Evolutionary conservation across 2,329 filamentous ascomycete genomes (phyloP).

Genomic region (Paecilomyces formosus): DNA sequence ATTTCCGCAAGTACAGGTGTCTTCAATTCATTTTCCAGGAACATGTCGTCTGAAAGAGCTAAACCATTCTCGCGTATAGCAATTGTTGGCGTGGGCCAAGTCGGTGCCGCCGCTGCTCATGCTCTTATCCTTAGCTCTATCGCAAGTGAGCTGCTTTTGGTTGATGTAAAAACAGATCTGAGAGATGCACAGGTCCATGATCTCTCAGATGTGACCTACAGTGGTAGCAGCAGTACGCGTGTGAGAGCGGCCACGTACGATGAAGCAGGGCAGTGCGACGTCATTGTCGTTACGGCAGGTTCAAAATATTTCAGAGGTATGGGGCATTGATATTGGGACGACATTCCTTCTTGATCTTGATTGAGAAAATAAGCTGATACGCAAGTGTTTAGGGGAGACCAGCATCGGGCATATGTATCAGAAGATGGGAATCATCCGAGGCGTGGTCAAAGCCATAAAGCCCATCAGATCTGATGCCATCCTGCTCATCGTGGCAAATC

Average conservation of each 20-base stretch:
- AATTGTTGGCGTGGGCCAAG: slow-evolving; percentile 39
- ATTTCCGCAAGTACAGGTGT: not conserved
- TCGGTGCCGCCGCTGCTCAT: slow-evolving; percentile 40
- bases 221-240: slow-evolving; percentile 31
- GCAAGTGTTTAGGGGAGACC: slow-evolving; percentile 29
- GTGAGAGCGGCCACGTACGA: slow-evolving; percentile 38
- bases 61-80: slow-evolving; percentile 28
- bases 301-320: slow-evolving; percentile 41
- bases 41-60: not conserved
- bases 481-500: slow-evolving; percentile 47
- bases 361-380: not conserved
- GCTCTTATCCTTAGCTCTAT: slow-evolving; percentile 46
- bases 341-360: too few species aligned
- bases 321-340: not conserved
- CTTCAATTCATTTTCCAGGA: not conserved
- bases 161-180: slow-evolving; percentile 39
- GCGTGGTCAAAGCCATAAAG: slow-evolving; percentile 42
- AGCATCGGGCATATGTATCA: slow-evolving; percentile 40
- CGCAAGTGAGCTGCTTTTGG: slow-evolving; percentile 45
- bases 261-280: slow-evolving; percentile 48
- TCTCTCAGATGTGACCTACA: slow-evolving; percentile 39
- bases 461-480: slow-evolving; percentile 43
- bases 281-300: slow-evolving; percentile 49
- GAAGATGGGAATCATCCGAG: slow-evolving; percentile 36
- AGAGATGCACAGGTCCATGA: slow-evolving; percentile 46